phyloP scores from a whole-genome alignment of 106 monocot genomes.

The Apostasia ramifera region DNA sequence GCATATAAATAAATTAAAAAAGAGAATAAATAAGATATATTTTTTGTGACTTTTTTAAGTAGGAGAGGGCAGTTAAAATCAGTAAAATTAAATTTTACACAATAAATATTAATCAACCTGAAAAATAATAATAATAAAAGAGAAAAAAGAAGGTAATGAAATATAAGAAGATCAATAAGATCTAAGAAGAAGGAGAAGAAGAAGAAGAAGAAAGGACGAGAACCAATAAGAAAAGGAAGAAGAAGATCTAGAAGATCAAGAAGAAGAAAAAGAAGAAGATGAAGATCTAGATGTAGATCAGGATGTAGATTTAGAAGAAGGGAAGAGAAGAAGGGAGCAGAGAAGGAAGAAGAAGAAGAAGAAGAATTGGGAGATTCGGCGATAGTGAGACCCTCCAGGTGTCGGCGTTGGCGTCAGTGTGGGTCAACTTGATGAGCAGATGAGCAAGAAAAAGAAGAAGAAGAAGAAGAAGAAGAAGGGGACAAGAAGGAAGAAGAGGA shows the following conservation, averaged over 20 bases:
- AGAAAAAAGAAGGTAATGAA: background rate
- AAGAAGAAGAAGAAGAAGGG: no score
- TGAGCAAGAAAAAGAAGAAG: background rate
- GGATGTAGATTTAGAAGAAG: no score
- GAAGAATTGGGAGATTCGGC: background rate
- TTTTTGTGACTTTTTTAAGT: no score
- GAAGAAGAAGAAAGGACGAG: background rate
- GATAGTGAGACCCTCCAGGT: background rate
- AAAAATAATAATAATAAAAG: background rate
- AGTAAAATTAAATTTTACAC: background rate
- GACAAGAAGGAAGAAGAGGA: no score
- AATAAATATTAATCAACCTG: background rate
- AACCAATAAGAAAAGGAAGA: background rate
- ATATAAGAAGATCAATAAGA: background rate
- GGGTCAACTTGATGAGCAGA: background rate
- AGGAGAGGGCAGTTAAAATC: no score
- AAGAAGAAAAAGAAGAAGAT: background rate
- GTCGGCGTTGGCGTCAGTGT: background rate
- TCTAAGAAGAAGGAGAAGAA: background rate
- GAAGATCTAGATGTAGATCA: no score
- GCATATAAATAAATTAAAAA: no score
- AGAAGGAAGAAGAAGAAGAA: background rate
- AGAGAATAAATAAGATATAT: no score
- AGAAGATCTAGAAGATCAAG: no score
- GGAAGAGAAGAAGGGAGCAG: background rate